Evolutionary conservation across 805 yeast species (phyloP).

Genomic region (Kodamaea jinghongensis): DNA sequence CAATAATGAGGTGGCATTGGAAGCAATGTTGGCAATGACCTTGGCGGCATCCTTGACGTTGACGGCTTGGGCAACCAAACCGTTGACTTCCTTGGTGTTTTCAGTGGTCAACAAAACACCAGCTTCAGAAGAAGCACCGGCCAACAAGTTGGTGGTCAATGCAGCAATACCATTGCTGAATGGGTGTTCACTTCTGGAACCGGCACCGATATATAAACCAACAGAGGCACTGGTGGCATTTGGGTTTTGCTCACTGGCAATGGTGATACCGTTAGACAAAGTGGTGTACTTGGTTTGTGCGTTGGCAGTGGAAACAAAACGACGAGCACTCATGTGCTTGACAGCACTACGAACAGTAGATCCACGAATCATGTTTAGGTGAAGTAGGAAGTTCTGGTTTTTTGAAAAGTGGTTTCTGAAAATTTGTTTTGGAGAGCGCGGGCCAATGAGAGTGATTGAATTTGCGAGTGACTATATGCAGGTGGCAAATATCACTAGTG

Average conservation of each 20-base stretch:
- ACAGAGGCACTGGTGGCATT: conserved; percentile 55
- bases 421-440: conserved; percentile 9
- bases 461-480: conserved; percentile 16
- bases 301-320: conserved; percentile 56
- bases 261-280: conserved; percentile 68
- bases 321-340: conserved; percentile 38
- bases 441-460: conserved; percentile 20
- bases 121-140: conserved; percentile 31
- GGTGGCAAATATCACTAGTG: conserved; percentile 1
- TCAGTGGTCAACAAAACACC: conserved; percentile 59
- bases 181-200: conserved; percentile 75
- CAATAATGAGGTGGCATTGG: conserved; percentile 35
- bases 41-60: conserved; percentile 52
- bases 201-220: conserved; percentile 73
- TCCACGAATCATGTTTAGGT: conserved; percentile 41
- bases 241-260: conserved; percentile 66
- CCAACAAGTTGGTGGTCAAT: conserved; percentile 53
- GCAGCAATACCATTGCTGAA: conserved; percentile 81
- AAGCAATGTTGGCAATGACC: conserved; percentile 45
- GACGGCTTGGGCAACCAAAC: conserved; percentile 56
- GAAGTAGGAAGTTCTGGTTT: conserved; percentile 8
- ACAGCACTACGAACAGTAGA: conserved; percentile 31
- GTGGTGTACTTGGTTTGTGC: conserved; percentile 68
- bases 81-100: conserved; percentile 62
- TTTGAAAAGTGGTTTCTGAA: conserved; percentile 9